Percentiles rank a stretch among this genome's conserved stretches.
Evolutionary conservation across 2,329 filamentous ascomycete species (phyloP).

Genomic region (Ophiocordyceps camponoti-saundersi): DNA sequence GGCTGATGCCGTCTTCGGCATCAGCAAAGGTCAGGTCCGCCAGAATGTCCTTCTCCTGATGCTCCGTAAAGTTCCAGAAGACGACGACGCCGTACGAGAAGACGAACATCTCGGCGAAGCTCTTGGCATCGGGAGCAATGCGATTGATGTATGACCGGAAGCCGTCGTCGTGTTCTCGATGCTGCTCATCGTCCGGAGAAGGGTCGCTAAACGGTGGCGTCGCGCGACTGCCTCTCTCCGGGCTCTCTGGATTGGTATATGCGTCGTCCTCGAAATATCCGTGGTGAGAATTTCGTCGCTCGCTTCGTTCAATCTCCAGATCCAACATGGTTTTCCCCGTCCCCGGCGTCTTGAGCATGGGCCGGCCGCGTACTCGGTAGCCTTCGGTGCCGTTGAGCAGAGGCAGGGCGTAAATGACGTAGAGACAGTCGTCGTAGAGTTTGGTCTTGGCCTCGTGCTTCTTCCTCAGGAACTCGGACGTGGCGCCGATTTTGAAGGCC

Average conservation of each 20-base stretch:
- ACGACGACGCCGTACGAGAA: conserved; percentile 96
- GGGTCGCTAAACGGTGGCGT: conserved; percentile 15
- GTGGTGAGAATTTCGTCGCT: conserved; percentile 75
- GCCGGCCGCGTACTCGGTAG: conserved; percentile 76
- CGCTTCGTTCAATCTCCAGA: conserved; percentile 89
- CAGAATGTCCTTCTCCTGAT: conserved; percentile 90
- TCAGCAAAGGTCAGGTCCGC: conserved; percentile 85
- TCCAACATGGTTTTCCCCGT: conserved; percentile 80
- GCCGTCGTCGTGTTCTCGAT: conserved; percentile 20
- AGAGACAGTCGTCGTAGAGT: conserved; percentile 93
- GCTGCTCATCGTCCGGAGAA: conserved; percentile 11
- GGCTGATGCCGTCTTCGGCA: conserved; percentile 42
- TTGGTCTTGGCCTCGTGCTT: conserved; percentile 86
- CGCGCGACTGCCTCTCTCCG: conserved; percentile 12
- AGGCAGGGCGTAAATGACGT: conserved; percentile 86
- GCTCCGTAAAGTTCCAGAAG: conserved; percentile 96
- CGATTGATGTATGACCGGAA: conserved; percentile 34
- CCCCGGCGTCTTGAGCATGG: conserved; percentile 80
- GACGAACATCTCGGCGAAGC: conserved; percentile 89
- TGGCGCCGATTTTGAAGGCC: conserved; percentile 74
- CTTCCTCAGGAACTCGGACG: conserved; percentile 76
- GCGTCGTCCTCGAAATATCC: conserved; percentile 72
- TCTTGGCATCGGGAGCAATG: conserved; percentile 53
- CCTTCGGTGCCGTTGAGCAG: conserved; percentile 73
- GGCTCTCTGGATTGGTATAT: conserved; percentile 21